Base-by-base conservation (phyloP, 306 rosid genomes). In the Coriaria nepalensis region DNA sequence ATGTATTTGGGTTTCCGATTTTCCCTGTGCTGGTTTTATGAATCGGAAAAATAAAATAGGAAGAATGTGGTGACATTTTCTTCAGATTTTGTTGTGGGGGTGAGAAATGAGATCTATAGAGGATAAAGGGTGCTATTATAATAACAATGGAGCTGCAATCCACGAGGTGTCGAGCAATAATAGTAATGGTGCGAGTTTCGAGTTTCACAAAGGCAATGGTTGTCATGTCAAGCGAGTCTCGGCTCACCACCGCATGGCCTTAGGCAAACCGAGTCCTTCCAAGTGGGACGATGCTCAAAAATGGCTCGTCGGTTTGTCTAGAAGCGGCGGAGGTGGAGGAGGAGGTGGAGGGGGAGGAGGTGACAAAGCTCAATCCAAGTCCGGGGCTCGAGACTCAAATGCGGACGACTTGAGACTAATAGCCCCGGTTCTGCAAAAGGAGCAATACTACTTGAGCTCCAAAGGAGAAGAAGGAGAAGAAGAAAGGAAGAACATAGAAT, bases 201-300 rank as follows among this genome's bases (percentile, higher is more conserved):
- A 87, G 73, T 83, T 83, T 72, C 82, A 78, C 44, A 88, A 73
- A 56, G 86, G 86, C 48, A 72, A 66, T 11, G 77, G 77, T 50
- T 66, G 37, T 20, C 29, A 20, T 20, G 29, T 20, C 32, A 62
- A 64, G 45, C 70, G 80, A 6, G 69, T 63, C 49, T 68, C 74
- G 10, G 67, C 67, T 54, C 90, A 59, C 38, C 78, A 76, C 12
- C 76, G 86, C 67, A 70, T 78, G 43, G 66, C 67, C 33, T 55
- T 75, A 43, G 94, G 94, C 10, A 92, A 92, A 69, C 81, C 98
- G 14, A 76, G 94, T 5, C 94, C 98, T 0, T 85, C 98, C 20
- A 85, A 92, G 61, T 92, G 98, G 98, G 98, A 92, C 11, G 96
- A 92, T 59, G 96, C 98, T 40, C 98, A 92, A 45, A 92, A 92